Evolutionary conservation across 257 asterid genomes (phyloP), one percentile per base, ranked within the genome.

Genomic region (Prunella vulgaris): DNA sequence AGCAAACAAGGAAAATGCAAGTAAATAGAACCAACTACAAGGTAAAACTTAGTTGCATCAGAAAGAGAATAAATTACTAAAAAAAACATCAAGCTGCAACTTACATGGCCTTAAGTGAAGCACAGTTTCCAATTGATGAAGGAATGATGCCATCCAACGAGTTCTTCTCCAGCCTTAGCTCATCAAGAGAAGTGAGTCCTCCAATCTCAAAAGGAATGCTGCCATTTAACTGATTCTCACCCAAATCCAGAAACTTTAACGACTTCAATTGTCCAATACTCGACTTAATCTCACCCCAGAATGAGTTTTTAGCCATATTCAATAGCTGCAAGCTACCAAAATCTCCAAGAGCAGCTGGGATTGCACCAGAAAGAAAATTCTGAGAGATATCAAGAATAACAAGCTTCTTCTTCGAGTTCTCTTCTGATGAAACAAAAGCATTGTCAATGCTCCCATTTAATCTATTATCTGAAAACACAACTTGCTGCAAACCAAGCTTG

Each of bases 191-290:
- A 7, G 69, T 63, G n/a, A 81, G 82, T 76, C 81, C 86, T 78
- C 93, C 95, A 32, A 92, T 83, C 74, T 86, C 95, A 25, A 15
- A 57, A 58, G 98, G 96, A 48, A 92, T 84, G 85, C 88, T 82
- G 37, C 92, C 94, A 72, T 79, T 83, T 59, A 92, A 73, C 70
- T 21, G 75, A 82, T 92, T 92, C 64, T 77, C 85, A 56, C 95
- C 81, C 82, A 89, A 78, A 79, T 87, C 96, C 51, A 92, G 78
- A 74, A 81, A 33, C 37, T 37, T 75, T 71, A 92, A 74, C 12
- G 33, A 53, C 67, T 79, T 92, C 56, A 89, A 52, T 37, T 70
- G 76, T 12, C 88, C 86, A 28, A 92, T 33, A 74, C 78, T 75
- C 22, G 79, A 67, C 2, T 90, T 93, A 68, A 91, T 72, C 68